Evolutionary conservation across 768 basidiomycete genomes (phyloP), one percentile per base, ranked within the genome.

Genomic region (Sporobolomyces phaffii): DNA sequence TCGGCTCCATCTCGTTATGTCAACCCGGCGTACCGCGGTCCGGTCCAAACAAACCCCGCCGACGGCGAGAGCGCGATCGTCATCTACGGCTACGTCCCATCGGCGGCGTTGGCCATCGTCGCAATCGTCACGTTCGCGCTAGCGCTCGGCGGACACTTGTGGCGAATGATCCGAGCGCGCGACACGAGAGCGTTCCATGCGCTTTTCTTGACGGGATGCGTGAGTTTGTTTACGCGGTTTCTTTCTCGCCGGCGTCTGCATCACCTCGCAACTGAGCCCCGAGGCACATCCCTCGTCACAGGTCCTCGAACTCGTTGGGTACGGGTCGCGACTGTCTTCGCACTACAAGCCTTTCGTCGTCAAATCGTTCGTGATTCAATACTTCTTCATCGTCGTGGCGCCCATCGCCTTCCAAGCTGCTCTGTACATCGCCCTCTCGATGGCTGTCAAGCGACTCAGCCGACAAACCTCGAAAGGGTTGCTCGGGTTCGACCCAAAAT

Each of bases 241-340:
- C n/a, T n/a, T n/a, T n/a, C 49, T 28, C 28, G 9, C 31, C 17
- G 24, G 18, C 50, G 24, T 11, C 5, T 9, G 29, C 17, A 34
- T 24, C 18, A 11, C 44, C 20, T 17, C 31, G 50, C 50, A 5
- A n/a, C 17, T 28, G 5, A 58, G 10, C 3, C 5, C 36, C 6
- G 56, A 57, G 50, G 49, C 31, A 47, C 40, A 53, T 29, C 29
- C 13, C 22, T 53, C 22, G 26, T 6, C 8, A n/a, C 59, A 77
- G 75, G 60, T 73, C 26, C 76, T 78, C 74, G 78, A 78, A 59
- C 43, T 75, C 2, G 77, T 76, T 0, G 78, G 78, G 24, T 78
- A 77, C 65, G 74, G 70, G 3, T 74, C 74, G 24, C 60, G 78
- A 44, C 56, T 58, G 29, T 77, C 74, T 60, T 53, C 72, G 6